Evolutionary conservation across 768 basidiomycete genomes (phyloP), one percentile per base, ranked within the genome.

Genomic region (Crucibulum laeve): DNA sequence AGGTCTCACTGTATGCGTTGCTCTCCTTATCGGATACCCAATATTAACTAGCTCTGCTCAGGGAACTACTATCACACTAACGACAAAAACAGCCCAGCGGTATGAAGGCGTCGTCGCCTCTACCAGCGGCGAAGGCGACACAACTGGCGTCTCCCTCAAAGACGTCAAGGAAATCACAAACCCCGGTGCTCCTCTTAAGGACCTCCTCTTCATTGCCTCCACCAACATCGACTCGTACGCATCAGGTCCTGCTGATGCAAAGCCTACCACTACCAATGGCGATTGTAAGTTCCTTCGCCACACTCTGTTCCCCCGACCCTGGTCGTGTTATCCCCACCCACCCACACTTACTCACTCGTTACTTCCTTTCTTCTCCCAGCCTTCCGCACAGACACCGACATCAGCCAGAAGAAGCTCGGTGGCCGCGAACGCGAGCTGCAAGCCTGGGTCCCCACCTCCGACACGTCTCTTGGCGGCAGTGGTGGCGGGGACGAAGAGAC

Each of bases 301-400:
- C 25, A 5, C 28, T 22, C 18, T 32, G 21, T 33, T 42, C n/a
- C 36, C 19, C 4, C 17, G 13, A 25, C 11, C 28, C 25, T 39
- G 40, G 17, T 40, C 37, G 25, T 40, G 4, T 32, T n/a, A n/a
- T n/a, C n/a, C n/a, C n/a, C n/a, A n/a, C n/a, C n/a, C n/a, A n/a
- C 26, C 23, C 40, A 33, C 21, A 37, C 25, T 11, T 33, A 28
- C 24, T 21, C 32, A 40, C 40, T 40, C 17, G 44, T 38, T 40
- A 14, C 17, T 10, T 34, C 36, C 42, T 47, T 28, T 44, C 34
- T 36, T 14, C 14, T 43, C 30, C 24, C 21, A 89, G 88, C 80
- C 13, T 91, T 91, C 70, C 77, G 87, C 52, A 92, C 87, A 19
- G 89, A 91, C 58, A 69, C 79, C 6, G 89, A 91, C 52, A 91